Evolutionary conservation across 139 green algal genomes (phyloP), one percentile per base, ranked within the genome.

Genomic region (Pseudopediastrum boryanum): DNA sequence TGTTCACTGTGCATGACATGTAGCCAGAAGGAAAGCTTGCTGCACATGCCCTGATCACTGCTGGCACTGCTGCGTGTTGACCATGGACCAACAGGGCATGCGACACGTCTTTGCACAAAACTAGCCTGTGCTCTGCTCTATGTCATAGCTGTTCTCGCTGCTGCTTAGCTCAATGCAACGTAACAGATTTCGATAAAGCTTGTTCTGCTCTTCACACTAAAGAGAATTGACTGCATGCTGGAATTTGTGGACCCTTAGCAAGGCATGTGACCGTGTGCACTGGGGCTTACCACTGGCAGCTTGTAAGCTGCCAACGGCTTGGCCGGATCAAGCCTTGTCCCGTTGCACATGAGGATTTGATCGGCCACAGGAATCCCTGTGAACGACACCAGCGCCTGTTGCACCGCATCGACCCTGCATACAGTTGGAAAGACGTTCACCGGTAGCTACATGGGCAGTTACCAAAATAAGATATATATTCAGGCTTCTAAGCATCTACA

Each of bases 331-430:
- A 98, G 79, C 8, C 84, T 80, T 2, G 80, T 71, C 6, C 91
- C 92, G 64, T 88, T 79, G 71, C 83, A 90, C 85, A 96, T 95
- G 3, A 94, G 52, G 36, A 98, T 94, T 72, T 98, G 94, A 46
- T 98, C 95, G 0, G 63, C 64, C 2, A 85, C 56, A 0, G 85
- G 66, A 4, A 97, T 86, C 38, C 84, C 90, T 0, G 92, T 95
- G 21, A 97, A 87, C 0, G 88, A 71, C 6, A 88, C 89, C 54
- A 98, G 80, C 39, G 89, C 86, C 23, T 91, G 72, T 82, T 96
- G 90, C 31, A 98, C 84, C 0, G 84, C 85, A 25, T 94, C 93
- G 35, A 97, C 90, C 61, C 93, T 97, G 89, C 70, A 75, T 31
- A 48, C 0, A 23, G 48, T 62, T 50, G 36, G 48, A 66, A 31